Base-by-base conservation (phyloP, 139 green algal genomes). In the Haematococcus sp. region DNA sequence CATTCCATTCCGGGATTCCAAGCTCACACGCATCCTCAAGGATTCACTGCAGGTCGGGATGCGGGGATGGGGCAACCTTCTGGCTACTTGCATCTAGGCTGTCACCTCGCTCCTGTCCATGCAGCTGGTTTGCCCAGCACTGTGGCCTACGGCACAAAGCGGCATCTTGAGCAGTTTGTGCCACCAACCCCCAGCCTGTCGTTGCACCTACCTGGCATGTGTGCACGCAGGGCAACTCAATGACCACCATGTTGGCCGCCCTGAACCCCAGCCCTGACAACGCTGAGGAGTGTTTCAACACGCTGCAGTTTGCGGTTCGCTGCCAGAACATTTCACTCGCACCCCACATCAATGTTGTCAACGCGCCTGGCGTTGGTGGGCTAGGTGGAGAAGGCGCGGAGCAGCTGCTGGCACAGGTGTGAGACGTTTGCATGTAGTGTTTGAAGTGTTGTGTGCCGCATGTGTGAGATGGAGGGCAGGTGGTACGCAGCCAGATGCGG, bases 11-110 rank as follows among this genome's bases (percentile, higher is more conserved):
- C 74, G 86, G 2, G 82, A 91, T 66, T 83, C 76, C 52, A 90
- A 87, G 77, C 86, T 91, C 27, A 91, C 86, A 0, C 77, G 83
- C 16, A 56, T 91, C 11, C 77, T 91, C 3, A 85, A 85, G 61
- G 81, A 89, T 74, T 75, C 70, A 2, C 35, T 71, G 35, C 40
- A 56, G 64, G 64, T 65, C 23, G 23, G 23, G n/a, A 33, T n/a
- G n/a, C n/a, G n/a, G n/a, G n/a, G n/a, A n/a, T n/a, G n/a, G n/a
- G n/a, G n/a, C n/a, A n/a, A n/a, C n/a, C n/a, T n/a, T n/a, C n/a
- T n/a, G n/a, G n/a, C n/a, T n/a, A n/a, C n/a, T n/a, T n/a, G n/a
- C n/a, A n/a, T n/a, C n/a, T n/a, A n/a, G n/a, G n/a, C n/a, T n/a
- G n/a, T n/a, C n/a, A n/a, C n/a, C n/a, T n/a, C n/a, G n/a, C n/a